Percentiles rank a stretch among this genome's conserved stretches.
phyloP scores from a whole-genome alignment of 163 green algal genomes.

The Scenedesmus sp. region DNA sequence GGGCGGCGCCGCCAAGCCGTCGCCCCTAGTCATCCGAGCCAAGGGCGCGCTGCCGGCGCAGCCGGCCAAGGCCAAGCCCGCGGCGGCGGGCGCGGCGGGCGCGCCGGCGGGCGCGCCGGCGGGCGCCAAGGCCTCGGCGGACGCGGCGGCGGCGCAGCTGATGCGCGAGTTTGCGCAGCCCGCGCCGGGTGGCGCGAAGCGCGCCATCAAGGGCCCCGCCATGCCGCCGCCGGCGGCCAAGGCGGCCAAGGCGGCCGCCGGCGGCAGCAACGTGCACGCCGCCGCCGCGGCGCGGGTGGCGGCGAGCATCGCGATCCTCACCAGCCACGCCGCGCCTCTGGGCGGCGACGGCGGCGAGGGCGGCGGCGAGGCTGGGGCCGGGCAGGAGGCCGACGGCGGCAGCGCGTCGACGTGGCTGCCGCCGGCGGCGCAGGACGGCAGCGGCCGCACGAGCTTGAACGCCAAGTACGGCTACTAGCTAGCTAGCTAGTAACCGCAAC shows the following conservation, averaged over 20 bases:
- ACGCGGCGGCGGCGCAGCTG: slow-evolving; percentile 7
- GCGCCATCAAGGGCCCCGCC: slow-evolving; percentile 6
- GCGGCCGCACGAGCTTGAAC: slow-evolving; percentile 27
- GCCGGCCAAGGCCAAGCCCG: background rate
- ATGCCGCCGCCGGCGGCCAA: slow-evolving; percentile 19
- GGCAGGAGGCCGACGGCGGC: background rate
- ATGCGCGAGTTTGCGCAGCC: slow-evolving; percentile 48
- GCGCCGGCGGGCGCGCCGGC: slow-evolving; percentile 30
- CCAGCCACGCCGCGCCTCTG: background rate
- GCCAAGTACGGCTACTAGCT: slow-evolving; percentile 34
- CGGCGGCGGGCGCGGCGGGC: background rate
- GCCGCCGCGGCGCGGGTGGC: slow-evolving; percentile 31
- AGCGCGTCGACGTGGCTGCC: slow-evolving; percentile 16
- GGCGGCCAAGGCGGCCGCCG: background rate
- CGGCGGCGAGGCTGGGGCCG: background rate
- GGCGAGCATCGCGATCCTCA: slow-evolving; percentile 37
- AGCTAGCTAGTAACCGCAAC: too few species aligned
- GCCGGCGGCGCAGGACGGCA: slow-evolving; percentile 18
- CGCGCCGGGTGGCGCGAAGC: background rate
- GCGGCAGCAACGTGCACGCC: slow-evolving; percentile 19
- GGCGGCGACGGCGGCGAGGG: background rate
- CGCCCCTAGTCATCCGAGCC: too few species aligned
- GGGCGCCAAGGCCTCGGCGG: background rate
- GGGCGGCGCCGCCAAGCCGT: background rate
- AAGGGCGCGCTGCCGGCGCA: background rate